phyloP scores from a whole-genome alignment of 2,329 filamentous ascomycete genomes.

The Pochonia chlamydosporia region DNA sequence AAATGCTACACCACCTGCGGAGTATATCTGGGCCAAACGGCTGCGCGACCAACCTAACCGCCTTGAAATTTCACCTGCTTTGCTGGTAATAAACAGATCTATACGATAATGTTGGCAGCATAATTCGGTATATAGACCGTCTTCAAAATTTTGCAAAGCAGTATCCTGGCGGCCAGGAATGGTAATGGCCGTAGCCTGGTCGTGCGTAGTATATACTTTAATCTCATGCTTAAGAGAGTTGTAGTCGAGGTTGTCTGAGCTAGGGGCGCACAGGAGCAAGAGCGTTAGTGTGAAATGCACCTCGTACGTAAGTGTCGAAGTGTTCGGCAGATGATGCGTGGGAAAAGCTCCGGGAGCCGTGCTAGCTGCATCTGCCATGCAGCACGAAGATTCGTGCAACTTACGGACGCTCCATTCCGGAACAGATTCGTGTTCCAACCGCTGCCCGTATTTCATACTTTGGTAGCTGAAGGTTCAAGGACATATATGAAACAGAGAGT shows the following conservation, averaged over 20 bases:
- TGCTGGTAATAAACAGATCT: slow-evolving; percentile 72
- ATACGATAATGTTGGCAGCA: slow-evolving; percentile 70
- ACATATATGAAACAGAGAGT: background rate
- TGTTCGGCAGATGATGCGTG: background rate
- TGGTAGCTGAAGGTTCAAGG: background rate
- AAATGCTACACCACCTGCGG: too few relatives aligned
- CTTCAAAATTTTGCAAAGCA: slow-evolving; percentile 58
- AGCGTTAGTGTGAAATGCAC: background rate
- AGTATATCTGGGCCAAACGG: too few relatives aligned
- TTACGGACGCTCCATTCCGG: slow-evolving; percentile 75
- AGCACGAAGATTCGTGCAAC: too few relatives aligned
- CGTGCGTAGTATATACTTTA: slow-evolving; percentile 69
- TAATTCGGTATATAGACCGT: slow-evolving; percentile 66
- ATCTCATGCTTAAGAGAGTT: slow-evolving; percentile 81
- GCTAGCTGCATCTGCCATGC: background rate
- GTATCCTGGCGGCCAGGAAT: slow-evolving; percentile 67
- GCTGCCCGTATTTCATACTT: slow-evolving; percentile 39
- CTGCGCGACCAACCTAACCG: slow-evolving; percentile 51
- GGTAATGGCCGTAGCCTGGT: slow-evolving; percentile 62
- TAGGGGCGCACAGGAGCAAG: background rate
- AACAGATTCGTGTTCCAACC: slow-evolving; percentile 68
- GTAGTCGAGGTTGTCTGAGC: slow-evolving; percentile 80
- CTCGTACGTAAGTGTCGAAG: background rate
- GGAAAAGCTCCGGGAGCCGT: background rate
- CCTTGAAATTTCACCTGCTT: slow-evolving; percentile 69